Base-by-base conservation (phyloP, 352 stramenopile species). In the Phytophthora sojae region DNA sequence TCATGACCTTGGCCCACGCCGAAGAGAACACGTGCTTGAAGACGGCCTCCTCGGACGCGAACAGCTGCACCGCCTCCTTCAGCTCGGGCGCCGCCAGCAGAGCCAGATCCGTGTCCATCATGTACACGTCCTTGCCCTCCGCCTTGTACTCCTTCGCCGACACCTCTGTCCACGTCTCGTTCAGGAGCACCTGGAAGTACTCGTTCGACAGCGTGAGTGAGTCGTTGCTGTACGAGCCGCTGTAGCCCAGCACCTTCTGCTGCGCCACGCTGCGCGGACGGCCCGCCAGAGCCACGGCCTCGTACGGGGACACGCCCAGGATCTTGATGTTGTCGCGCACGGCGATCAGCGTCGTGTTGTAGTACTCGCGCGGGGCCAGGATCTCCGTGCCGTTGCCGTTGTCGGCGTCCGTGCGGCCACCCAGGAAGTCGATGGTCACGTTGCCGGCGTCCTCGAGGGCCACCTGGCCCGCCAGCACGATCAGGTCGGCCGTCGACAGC, bases 201-300 rank as follows among this genome's bases (percentile, higher is more conserved):
- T 74, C 67, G 60, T 71, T 99, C 49, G 81, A 95, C 74, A 99
- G 95, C 23, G 86, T 88, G 17, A 86, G 77, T 49, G 81, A 85
- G 23, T 92, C 70, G 56, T 79, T 73, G 9, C 89, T 96, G 91
- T 92, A 98, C n/a, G 89, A 85, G 15, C 90, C 91, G 53, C 81
- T 83, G 71, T 93, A 88, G 67, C 93, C 95, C 62, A 76, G 87
- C 11, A 69, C 73, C 71, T 96, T 88, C 2, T 87, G 90, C 76
- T 99, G 94, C 71, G 90, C 98, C n/a, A 88, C 79, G 97, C 85
- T 55, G 92, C 89, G 81, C 96, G 94, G 30, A 84, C 96, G 63
- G 35, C 96, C 96, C 25, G 92, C 76, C 1, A 99, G 78, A 12
- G 94, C 94, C 26, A 99, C 96, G 66, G 97, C 98, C 71, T 98